These are phyloP conservation scores for Trichoderma brevicompactum DNA, from an alignment of 2,329 filamentous ascomycete species.

Conservation along the genomic window DNA sequence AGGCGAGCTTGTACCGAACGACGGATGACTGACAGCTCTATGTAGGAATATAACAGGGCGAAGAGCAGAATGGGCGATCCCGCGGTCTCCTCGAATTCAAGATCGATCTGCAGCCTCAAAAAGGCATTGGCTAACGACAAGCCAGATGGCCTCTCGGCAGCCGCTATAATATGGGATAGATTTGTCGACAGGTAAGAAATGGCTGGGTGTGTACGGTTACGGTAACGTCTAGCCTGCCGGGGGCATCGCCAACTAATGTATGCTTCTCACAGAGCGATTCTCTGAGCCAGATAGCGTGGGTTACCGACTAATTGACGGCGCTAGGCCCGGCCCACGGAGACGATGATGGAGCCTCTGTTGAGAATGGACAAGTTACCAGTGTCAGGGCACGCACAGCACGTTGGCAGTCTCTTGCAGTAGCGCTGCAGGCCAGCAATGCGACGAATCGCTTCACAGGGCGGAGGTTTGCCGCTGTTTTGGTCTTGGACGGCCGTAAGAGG, in stretches of 20 bases:
- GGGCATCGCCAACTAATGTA: conserved; percentile 29
- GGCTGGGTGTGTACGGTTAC: conserved; percentile 7
- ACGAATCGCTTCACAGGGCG: conserved; percentile 6
- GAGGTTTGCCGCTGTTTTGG: background rate
- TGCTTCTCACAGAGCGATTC: conserved; percentile 15
- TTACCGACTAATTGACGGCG: conserved; percentile 21
- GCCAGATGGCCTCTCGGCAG: background rate
- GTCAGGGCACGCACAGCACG: conserved; percentile 9
- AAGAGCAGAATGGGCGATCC: background rate
- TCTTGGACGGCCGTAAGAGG: background rate
- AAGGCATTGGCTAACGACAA: background rate
- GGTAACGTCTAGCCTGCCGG: conserved; percentile 23
- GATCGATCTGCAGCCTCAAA: background rate
- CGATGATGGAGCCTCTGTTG: conserved; percentile 8
- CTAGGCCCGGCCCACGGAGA: conserved; percentile 29
- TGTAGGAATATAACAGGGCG: background rate
- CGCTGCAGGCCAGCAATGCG: conserved; percentile 11
- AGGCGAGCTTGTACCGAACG: background rate
- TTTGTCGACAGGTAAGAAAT: background rate
- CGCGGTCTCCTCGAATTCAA: background rate
- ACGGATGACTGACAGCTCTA: background rate
- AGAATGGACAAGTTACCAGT: conserved; percentile 9
- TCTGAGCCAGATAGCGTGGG: conserved; percentile 7
- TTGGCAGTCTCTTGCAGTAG: conserved; percentile 20
- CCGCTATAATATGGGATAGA: background rate